Base-by-base conservation (phyloP, 2,329 filamentous ascomycete species). In the Colletotrichum theobromicola region DNA sequence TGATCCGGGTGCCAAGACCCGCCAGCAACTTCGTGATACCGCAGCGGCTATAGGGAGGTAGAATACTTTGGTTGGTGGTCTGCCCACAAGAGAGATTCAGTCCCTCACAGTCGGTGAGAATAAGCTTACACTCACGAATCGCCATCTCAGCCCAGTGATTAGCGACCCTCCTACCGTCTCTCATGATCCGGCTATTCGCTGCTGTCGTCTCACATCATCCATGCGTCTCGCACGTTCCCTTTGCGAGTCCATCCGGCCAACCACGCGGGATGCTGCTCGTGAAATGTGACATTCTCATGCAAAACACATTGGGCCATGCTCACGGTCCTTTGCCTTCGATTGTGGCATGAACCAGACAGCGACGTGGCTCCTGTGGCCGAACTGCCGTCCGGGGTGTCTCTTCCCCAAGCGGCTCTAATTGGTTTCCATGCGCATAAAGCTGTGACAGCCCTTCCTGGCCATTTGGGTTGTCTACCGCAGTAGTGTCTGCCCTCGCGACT, bases 1-100 rank as follows among this genome's bases (percentile, higher is more conserved):
- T 53, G 72, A 75, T 75, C 72, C 72, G 72, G 68, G 61, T 67
- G 72, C 72, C 72, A 75, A 75, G 62, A 60, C 57, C 67, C 63
- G 28, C 68, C 57, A 72, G 26, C 28, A 34, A 67, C 34, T 67
- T 68, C 68, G 62, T 53, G 72, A 66, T 74, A 72, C 62, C 68
- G 72, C 62, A 74, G 62, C 62, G n/a, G 62, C 46, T 67, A 63
- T 63, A 37, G 62, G 26, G 26, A 42, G 26, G 16, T 30, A 26
- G 72, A 53, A n/a, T 46, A 46, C 42, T n/a, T 58, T 74, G 68
- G 55, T 21, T 21, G 28, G 57, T 35, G 18, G 42, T 26, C 53
- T 57, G 26, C n/a, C 50, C 37, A 24, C 30, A 35, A 18, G 67
- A 28, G 30, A 61, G 57, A 35, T 68, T 21, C 61, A 21, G 12